Percentiles rank a stretch among this genome's conserved stretches.
Conservation (phyloP, 257 asterid genomes). For the Forsythia suspensa region DNA sequence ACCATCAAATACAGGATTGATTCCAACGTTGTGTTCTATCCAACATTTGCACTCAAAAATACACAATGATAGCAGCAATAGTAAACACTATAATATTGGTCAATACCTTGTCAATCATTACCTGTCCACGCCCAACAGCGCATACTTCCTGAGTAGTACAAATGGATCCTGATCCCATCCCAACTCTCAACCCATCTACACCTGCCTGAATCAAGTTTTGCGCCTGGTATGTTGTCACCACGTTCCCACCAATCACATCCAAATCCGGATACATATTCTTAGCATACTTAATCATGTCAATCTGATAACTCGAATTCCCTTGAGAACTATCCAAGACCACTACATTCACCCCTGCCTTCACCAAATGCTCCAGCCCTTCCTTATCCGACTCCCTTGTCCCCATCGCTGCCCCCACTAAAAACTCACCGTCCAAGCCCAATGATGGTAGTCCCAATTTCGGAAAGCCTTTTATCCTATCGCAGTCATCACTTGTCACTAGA, state of each 20-base stretch:
- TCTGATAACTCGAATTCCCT: constrained; percentile 82
- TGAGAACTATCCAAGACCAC: constrained; percentile 86
- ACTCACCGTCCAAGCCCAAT: constrained; percentile 57
- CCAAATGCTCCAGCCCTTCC: constrained; percentile 78
- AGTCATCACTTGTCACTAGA: constrained; percentile 48
- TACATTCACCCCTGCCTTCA: constrained; percentile 76
- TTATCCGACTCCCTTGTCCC: constrained; percentile 89
- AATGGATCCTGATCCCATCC: constrained; percentile 95
- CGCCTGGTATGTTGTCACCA: constrained; percentile 74
- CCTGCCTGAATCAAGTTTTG: constrained; percentile 85
- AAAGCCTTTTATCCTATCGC: constrained; percentile 56
- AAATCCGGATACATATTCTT: constrained; percentile 64
- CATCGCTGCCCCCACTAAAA: constrained; percentile 79
- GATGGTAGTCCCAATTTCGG: constrained; percentile 81
- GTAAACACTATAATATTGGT: neutral
- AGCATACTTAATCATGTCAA: constrained; percentile 76
- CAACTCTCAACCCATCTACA: constrained; percentile 90
- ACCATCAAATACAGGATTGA: too few species aligned
- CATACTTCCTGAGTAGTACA: constrained; percentile 96
- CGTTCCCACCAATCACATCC: constrained; percentile 89
- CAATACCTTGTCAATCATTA: constrained; percentile 10
- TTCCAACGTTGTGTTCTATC: neutral
- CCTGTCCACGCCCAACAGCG: constrained; percentile 97
- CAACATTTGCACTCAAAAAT: neutral
- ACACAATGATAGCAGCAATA: neutral